These are phyloP conservation scores for Boletus sensibilis DNA, from an alignment of 768 basidiomycete species.

Conservation along the genomic window DNA sequence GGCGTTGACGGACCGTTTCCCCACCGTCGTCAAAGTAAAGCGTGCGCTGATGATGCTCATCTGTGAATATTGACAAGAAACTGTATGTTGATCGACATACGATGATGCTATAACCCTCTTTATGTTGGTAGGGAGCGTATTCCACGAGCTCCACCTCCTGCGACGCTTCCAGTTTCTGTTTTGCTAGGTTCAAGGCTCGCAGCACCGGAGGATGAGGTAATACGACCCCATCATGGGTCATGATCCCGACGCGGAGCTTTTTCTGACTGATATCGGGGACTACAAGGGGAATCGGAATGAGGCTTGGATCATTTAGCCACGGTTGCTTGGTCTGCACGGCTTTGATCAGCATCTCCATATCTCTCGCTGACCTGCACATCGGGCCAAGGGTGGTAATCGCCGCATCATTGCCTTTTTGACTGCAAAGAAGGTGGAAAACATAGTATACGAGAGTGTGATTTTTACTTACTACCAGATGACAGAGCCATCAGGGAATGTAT, in stretches of 20 bases:
- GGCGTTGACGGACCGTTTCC: constrained; percentile 17
- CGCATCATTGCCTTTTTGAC: constrained; percentile 29
- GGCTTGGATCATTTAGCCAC: constrained; percentile 40
- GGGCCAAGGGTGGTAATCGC: constrained; percentile 15
- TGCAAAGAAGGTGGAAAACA: constrained; percentile 11
- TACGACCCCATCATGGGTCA: constrained; percentile 38
- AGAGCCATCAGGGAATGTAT: constrained; percentile 27
- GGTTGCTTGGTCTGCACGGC: constrained; percentile 35
- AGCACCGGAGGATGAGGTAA: constrained; percentile 41
- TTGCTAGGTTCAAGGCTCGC: constrained; percentile 40
- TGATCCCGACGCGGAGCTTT: constrained; percentile 30
- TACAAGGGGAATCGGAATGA: constrained; percentile 30
- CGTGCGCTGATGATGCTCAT: constrained; percentile 24
- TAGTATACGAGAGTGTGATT: not conserved
- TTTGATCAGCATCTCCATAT: constrained; percentile 23
- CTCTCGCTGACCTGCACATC: constrained; percentile 30
- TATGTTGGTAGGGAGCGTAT: constrained; percentile 38
- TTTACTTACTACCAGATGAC: constrained; percentile 21
- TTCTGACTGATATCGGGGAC: constrained; percentile 27
- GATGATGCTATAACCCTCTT: constrained; percentile 34
- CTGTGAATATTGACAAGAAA: not conserved
- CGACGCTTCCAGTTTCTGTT: constrained; percentile 35
- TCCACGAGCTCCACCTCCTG: constrained; percentile 36
- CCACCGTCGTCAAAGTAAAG: constrained; percentile 43
- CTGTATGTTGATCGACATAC: constrained; percentile 9